Percentiles rank a stretch among this genome's conserved stretches.
Evolutionary conservation across 345 rosid genomes (phyloP).

Genomic region (Corchorus capsularis): DNA sequence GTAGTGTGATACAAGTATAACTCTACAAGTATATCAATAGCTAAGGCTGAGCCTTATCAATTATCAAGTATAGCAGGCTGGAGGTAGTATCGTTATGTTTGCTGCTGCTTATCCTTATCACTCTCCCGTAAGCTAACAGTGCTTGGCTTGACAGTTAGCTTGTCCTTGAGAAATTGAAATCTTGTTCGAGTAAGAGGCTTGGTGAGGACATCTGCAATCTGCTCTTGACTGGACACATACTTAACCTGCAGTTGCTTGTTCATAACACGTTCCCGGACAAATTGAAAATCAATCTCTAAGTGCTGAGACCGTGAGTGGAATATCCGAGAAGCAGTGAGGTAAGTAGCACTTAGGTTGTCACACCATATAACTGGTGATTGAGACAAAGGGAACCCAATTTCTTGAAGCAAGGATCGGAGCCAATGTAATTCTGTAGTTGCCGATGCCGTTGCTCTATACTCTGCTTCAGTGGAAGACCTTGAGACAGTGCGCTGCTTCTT

Average conservation of each 20-base stretch:
- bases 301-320: conserved; percentile 10
- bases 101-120: no score
- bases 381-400: background rate
- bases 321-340: background rate
- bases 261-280: background rate
- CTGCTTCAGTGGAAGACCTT: background rate
- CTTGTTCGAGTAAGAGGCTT: no score
- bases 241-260: background rate
- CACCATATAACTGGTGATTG: background rate
- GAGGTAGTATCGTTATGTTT: no score
- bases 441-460: background rate
- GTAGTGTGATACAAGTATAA: no score
- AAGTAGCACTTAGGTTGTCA: background rate
- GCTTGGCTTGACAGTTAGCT: no score
- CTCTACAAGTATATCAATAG: no score
- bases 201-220: conserved; percentile 11
- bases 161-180: no score
- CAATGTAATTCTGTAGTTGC: background rate
- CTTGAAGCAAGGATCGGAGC: background rate
- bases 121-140: no score
- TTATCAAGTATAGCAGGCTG: no score
- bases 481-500: background rate
- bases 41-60: no score
- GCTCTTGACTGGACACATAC: background rate
- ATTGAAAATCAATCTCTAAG: conserved; percentile 1